These are phyloP conservation scores for Persicaria tinctoria DNA, from an alignment of 148 eudicot species.

Conservation along the genomic window DNA sequence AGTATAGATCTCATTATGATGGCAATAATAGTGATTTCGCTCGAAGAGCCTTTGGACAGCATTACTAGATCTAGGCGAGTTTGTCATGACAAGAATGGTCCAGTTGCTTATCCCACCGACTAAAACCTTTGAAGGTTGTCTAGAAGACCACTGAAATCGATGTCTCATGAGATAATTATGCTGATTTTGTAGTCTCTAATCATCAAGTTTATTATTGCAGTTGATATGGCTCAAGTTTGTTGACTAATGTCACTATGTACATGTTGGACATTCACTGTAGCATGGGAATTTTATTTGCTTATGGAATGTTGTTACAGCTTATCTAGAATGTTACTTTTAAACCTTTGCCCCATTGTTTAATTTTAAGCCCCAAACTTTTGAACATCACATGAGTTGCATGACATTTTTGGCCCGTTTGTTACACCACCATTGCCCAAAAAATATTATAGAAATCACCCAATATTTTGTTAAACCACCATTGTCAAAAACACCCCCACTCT, in stretches of 20 bases:
- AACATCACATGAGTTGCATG: no score
- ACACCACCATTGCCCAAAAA: no score
- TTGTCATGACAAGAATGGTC: slow-evolving; percentile 30
- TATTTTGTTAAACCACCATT: no score
- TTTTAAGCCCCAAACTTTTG: no score
- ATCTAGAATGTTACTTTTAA: not conserved
- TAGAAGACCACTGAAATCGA: not conserved
- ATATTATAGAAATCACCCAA: no score
- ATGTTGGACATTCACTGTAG: not conserved
- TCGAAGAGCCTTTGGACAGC: slow-evolving; percentile 57
- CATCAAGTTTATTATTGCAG: not conserved
- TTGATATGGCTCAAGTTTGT: not conserved
- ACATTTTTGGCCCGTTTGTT: no score
- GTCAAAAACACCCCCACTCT: no score
- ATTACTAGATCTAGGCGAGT: slow-evolving; percentile 45
- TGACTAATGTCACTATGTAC: not conserved
- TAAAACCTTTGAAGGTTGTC: not conserved
- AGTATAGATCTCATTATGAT: slow-evolving; percentile 50
- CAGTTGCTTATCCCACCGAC: slow-evolving; percentile 21
- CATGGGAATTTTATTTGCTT: not conserved
- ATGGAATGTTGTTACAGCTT: not conserved
- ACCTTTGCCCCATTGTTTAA: no score
- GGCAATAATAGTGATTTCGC: slow-evolving; percentile 41
- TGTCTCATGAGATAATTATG: not conserved
- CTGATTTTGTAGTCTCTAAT: not conserved